A percentile compares a stretch with the other conserved stretches of the same genome.
These are phyloP conservation scores for Gremmenia infestans DNA, from an alignment of 2,329 filamentous ascomycete genomes.

Conservation along the genomic window DNA sequence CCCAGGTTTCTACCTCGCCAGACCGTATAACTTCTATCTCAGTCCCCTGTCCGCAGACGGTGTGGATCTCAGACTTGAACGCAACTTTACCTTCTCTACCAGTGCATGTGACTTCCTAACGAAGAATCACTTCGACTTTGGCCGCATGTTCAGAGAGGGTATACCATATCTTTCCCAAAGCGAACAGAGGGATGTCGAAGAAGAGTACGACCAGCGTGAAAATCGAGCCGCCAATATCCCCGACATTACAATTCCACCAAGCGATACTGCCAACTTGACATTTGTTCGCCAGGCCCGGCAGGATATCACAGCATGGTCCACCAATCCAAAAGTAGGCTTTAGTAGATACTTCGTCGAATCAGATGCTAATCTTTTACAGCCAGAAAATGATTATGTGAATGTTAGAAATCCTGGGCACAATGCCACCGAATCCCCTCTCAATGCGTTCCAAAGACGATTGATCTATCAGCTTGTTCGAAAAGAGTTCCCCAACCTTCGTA, in stretches of 20 bases:
- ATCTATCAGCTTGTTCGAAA: constrained; percentile 61
- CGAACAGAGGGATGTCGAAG: constrained; percentile 46
- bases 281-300: constrained; percentile 24
- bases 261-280: constrained; percentile 19
- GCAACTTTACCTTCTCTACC: constrained; percentile 45
- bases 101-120: constrained; percentile 56
- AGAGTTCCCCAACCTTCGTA: constrained; percentile 44
- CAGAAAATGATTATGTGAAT: constrained; percentile 38
- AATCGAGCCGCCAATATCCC: constrained; percentile 23
- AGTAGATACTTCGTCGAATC: background rate
- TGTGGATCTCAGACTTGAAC: constrained; percentile 49
- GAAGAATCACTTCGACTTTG: constrained; percentile 53
- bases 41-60: constrained; percentile 46
- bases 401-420: constrained; percentile 33
- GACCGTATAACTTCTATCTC: constrained; percentile 61
- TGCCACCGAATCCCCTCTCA: constrained; percentile 34
- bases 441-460: constrained; percentile 58
- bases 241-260: constrained; percentile 21
- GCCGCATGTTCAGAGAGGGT: constrained; percentile 49
- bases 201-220: constrained; percentile 28
- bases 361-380: constrained; percentile 6
- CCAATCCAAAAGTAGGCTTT: constrained; percentile 17
- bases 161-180: constrained; percentile 58
- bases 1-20: constrained; percentile 48
- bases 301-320: constrained; percentile 24